A percentile compares a stretch with the other conserved stretches of the same genome.
Evolutionary conservation across 2,329 filamentous ascomycete genomes (phyloP).

Genomic region (Rhytidhysteron rufulum): DNA sequence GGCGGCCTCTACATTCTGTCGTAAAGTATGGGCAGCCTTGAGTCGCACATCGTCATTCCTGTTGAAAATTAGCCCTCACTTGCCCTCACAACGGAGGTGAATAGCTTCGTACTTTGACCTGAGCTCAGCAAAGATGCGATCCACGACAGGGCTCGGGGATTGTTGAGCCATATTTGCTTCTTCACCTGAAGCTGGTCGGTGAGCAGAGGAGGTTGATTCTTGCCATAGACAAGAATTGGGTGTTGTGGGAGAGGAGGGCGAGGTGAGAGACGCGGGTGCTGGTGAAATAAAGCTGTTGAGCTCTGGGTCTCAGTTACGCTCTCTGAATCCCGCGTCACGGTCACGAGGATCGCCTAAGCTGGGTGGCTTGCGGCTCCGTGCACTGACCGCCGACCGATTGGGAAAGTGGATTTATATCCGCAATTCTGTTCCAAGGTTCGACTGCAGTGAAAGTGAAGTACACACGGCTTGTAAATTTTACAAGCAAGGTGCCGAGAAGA

Average conservation of each 20-base stretch:
- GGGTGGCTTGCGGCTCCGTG: no score
- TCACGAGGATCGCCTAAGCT: no score
- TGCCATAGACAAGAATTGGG: constrained; percentile 30
- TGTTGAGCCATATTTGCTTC: constrained; percentile 35
- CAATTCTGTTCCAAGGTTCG: no score
- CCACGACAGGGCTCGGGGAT: constrained; percentile 36
- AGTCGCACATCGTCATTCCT: constrained; percentile 45
- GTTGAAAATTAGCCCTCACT: constrained; percentile 13
- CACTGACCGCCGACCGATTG: no score
- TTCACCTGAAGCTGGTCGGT: constrained; percentile 33
- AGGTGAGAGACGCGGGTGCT: constrained; percentile 5
- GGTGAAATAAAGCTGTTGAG: constrained; percentile 15
- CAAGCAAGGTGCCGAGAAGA: no score
- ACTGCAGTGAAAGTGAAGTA: no score
- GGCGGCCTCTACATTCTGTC: constrained; percentile 41
- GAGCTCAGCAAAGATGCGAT: constrained; percentile 55
- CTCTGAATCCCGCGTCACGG: not conserved
- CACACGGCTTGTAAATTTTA: no score
- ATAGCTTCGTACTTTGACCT: constrained; percentile 49
- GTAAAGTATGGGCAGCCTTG: constrained; percentile 41
- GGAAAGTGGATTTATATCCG: no score
- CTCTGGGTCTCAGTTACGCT: constrained; percentile 7
- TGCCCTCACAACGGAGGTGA: not conserved
- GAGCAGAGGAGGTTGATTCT: constrained; percentile 15
- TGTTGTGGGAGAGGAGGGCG: not conserved